Percentiles rank a stretch among this genome's conserved stretches.
phyloP scores from a whole-genome alignment of 495 filamentous ascomycete species.

The Elaphomyces granulatus region DNA sequence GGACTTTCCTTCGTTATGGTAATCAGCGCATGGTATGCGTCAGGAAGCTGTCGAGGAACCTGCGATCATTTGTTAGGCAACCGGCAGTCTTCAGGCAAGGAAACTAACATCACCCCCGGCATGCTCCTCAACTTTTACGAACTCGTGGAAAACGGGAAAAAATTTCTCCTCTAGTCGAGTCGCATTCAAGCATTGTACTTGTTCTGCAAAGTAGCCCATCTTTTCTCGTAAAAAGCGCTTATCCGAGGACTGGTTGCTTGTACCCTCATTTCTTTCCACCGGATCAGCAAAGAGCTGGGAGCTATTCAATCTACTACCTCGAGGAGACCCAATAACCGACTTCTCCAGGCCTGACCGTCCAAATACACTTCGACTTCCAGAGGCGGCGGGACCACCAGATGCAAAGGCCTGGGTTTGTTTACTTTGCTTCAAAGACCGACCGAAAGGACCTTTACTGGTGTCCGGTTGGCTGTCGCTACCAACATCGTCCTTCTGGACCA shows the following conservation, averaged over 20 bases:
- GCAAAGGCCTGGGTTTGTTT: constrained; percentile 19
- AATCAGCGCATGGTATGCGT: constrained; percentile 65
- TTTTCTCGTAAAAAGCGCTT: constrained; percentile 65
- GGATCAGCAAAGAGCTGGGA: constrained; percentile 53
- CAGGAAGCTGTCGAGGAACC: constrained; percentile 51
- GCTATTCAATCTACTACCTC: constrained; percentile 38
- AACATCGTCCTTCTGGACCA: constrained; percentile 47
- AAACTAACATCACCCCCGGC: constrained; percentile 46
- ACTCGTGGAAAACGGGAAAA: constrained; percentile 56
- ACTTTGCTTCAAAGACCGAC: constrained; percentile 36
- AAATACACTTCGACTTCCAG: constrained; percentile 46
- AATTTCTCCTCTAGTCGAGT: constrained; percentile 47
- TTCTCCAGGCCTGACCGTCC: constrained; percentile 57
- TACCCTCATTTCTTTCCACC: constrained; percentile 34
- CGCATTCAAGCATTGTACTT: constrained; percentile 61
- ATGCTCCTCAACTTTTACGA: constrained; percentile 53
- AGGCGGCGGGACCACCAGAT: constrained; percentile 19
- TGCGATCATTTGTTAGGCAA: constrained; percentile 13
- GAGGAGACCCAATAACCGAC: constrained; percentile 72
- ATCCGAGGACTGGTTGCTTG: constrained; percentile 39
- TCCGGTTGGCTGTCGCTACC: constrained; percentile 26
- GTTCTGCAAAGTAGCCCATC: constrained; percentile 60
- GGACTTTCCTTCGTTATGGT: constrained; percentile 55
- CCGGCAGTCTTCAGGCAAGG: not conserved
- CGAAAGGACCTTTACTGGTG: constrained; percentile 39